Base-by-base conservation (phyloP, 2,329 filamentous ascomycete species). In the Trichoderma afroharzianum region DNA sequence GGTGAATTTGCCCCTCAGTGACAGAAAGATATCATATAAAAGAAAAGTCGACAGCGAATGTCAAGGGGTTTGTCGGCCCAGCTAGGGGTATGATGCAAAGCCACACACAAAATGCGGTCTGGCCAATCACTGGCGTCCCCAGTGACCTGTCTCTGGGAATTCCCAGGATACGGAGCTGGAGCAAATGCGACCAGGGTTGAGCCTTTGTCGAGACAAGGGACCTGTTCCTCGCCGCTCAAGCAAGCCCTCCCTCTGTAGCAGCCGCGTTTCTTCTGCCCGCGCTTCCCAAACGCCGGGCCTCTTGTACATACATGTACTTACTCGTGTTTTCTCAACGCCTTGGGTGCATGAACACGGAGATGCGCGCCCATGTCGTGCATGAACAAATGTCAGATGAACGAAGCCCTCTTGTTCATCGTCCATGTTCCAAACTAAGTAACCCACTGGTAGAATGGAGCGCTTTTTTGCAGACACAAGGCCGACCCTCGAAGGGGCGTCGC, bases 121-220 rank as follows among this genome's bases (percentile, higher is more conserved):
- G 18, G 39, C 78, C 77, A 79, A 79, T 79, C 74, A 78, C 3
- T 63, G 28, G 33, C 61, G 77, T 79, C 77, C 76, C 64, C 78
- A 74, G 75, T 72, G 72, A 72, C 72, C 58, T 63, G 74, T 75
- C 64, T 74, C 76, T 74, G 75, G 73, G 74, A 62, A 47, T 77
- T 75, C 75, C 78, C 75, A 77, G 74, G 70, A 77, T 77, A 71
- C 72, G 73, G 78, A 74, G 74, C 78, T 77, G 77, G 77, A 33
- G 70, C 63, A 21, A 70, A 68, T 21, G 43, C 61, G 53, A 55
- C 71, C 70, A 36, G 33, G 53, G 67, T 63, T 36, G 69, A 61
- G 43, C 18, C 28, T 66, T 53, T 63, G 43, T 63, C 24, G 28
- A 32, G 43, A 21, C 50, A 53, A 50, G 62, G 39, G 62, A 33